Conservation (phyloP, 148 eudicot species). For the Chenopodium berlandieri region DNA sequence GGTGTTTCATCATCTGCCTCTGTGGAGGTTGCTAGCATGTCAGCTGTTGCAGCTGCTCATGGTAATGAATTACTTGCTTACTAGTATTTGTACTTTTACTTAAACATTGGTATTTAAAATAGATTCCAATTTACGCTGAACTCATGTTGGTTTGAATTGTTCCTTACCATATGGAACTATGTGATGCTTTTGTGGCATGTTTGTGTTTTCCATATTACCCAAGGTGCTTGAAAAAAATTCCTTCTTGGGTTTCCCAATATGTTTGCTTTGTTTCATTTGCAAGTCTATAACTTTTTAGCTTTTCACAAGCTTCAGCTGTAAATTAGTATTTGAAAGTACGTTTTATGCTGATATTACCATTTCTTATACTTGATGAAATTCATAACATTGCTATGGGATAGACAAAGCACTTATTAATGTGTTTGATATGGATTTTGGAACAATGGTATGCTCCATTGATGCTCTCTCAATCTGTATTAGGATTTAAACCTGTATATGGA, state of each 20-base stretch:
- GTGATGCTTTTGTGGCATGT: not conserved
- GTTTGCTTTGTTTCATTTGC: not conserved
- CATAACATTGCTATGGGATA: not conserved
- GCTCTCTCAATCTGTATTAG: not conserved
- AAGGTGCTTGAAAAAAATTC: not conserved
- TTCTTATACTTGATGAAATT: not conserved
- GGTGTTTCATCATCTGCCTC: constrained; percentile 99
- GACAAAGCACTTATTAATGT: not conserved
- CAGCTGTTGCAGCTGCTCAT: constrained; percentile 97
- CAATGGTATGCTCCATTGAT: not conserved
- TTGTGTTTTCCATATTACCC: not conserved
- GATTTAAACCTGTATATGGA: not conserved
- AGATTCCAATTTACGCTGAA: not conserved
- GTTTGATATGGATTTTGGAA: not conserved
- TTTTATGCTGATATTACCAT: not conserved
- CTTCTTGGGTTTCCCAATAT: not conserved
- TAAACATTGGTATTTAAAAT: not conserved
- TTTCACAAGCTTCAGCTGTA: not conserved
- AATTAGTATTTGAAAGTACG: not conserved
- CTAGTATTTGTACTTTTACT: not conserved
- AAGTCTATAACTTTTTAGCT: not conserved
- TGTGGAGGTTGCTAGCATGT: constrained; percentile 97
- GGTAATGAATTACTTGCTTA: constrained; percentile 38
- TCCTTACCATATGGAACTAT: not conserved
- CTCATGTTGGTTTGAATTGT: not conserved